phyloP scores from a whole-genome alignment of 148 eudicot genomes.

The Vaccinium darrowii region DNA sequence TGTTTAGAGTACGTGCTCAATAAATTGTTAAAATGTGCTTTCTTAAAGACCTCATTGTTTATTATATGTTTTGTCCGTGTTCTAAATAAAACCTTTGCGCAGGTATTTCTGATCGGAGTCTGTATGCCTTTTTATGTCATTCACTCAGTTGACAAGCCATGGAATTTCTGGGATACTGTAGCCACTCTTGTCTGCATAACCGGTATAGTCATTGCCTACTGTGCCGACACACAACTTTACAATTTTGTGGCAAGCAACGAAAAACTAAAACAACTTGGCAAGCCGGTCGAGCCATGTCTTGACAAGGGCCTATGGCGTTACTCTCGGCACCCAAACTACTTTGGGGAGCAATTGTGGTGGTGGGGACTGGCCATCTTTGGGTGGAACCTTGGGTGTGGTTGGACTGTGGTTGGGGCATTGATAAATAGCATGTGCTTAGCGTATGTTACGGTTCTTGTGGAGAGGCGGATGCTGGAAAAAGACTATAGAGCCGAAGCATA shows the following conservation, averaged over 20 bases:
- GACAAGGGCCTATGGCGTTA: constrained; percentile 79
- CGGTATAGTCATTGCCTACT: constrained; percentile 60
- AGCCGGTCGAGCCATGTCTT: constrained; percentile 49
- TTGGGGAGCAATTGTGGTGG: constrained; percentile 99
- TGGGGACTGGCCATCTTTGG: constrained; percentile 83
- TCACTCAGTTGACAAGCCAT: constrained; percentile 56
- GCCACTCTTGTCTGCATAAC: constrained; percentile 55
- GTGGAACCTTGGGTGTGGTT: constrained; percentile 67
- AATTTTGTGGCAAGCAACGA: constrained; percentile 48
- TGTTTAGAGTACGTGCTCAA: no score
- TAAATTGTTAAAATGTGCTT: neutral
- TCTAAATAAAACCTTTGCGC: constrained; percentile 10
- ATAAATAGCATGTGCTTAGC: constrained; percentile 69
- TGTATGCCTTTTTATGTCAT: constrained; percentile 69
- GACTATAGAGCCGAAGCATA: constrained; percentile 69
- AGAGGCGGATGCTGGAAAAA: constrained; percentile 66
- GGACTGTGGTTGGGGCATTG: constrained; percentile 63
- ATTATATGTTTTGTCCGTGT: constrained; percentile 3
- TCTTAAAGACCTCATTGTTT: neutral
- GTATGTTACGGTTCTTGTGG: constrained; percentile 82
- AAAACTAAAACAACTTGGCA: constrained; percentile 46
- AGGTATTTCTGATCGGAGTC: constrained; percentile 75
- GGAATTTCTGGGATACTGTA: constrained; percentile 58
- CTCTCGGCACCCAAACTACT: constrained; percentile 90
- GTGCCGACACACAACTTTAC: constrained; percentile 82